Percentiles rank a stretch among this genome's conserved stretches.
Evolutionary conservation across 768 basidiomycete species (phyloP).

Genomic region (Russula compacta): DNA sequence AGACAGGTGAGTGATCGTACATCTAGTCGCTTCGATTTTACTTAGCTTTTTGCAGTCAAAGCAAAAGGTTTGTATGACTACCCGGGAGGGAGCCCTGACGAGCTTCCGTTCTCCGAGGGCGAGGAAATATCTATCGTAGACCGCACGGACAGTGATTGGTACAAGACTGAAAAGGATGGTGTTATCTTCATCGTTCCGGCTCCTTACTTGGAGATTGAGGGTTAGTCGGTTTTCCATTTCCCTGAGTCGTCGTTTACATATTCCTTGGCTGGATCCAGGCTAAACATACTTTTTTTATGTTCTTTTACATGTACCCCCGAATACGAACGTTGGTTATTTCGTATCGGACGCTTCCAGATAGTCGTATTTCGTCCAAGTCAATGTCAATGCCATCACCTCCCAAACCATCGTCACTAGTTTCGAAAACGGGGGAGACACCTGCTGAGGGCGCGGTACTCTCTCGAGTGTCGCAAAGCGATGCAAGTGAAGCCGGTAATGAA

Average conservation of each 20-base stretch:
- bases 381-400: neutral
- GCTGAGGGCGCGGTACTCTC: neutral
- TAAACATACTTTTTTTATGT: conserved; percentile 61
- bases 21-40: conserved; percentile 7
- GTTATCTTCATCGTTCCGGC: conserved; percentile 87
- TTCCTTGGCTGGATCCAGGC: conserved; percentile 50
- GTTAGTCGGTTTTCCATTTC: conserved; percentile 66
- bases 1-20: conserved; percentile 43
- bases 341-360: neutral
- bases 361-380: neutral
- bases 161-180: conserved; percentile 87
- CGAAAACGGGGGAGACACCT: neutral
- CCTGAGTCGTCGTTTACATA: conserved; percentile 55
- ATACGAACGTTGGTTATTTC: conserved; percentile 20
- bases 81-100: conserved; percentile 58
- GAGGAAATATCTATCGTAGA: conserved; percentile 76
- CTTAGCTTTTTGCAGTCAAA: conserved; percentile 33
- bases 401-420: neutral
- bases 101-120: conserved; percentile 79
- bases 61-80: conserved; percentile 82
- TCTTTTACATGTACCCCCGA: conserved; percentile 26
- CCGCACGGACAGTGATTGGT: conserved; percentile 81
- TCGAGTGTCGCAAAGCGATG: conserved; percentile 18
- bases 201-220: conserved; percentile 80
- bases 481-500: conserved; percentile 20